Base-by-base conservation (phyloP, 352 stramenopile species). In the Globisporangium irregulare region DNA sequence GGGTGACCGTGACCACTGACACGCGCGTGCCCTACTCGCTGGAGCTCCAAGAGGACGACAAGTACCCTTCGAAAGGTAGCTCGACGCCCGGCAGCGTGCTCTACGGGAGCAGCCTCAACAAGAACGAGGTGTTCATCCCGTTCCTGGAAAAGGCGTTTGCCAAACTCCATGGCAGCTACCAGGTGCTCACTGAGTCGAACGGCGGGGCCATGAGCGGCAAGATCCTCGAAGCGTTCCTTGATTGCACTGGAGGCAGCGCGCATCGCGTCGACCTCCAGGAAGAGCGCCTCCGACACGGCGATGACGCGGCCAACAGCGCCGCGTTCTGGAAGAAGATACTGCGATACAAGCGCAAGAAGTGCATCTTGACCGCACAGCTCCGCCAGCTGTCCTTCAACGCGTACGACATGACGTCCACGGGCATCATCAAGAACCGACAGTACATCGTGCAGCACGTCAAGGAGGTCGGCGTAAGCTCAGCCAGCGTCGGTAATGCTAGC, bases 141-240 rank as follows among this genome's bases (percentile, higher is more conserved):
- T 73, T 97, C 8, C 65, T 98, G 8, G 91, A 97, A 68, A 98
- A 98, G 65, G 90, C 90, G 34, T 97, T 93, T 60, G 90, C 90
- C 14, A 97, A 97, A 74, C 73, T 97, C 14, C 89, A 96, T 38
- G 90, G 91, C 4, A 93, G 74, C 22, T 90, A 90, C 63, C 80
- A 92, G 43, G 53, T 66, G 24, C 67, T 92, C 8, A 71, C 85
- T 14, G 80, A 86, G 38, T 72, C 76, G 20, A 64, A 71, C 24
- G 74, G 77, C 15, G 78, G 76, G 0, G 78, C 66, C 25, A 81
- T 78, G 15, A 90, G 84, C 63, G 74, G 81, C 25, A 80, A 79
- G 0, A 91, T 96, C 50, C 73, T 92, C 10, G 90, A 97, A 56
- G 89, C 91, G 0, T 82, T 98, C 41, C 73, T 97, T 8, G 91